Evolutionary conservation across 257 asterid genomes (phyloP).

Genomic region (Henckelia pumila): DNA sequence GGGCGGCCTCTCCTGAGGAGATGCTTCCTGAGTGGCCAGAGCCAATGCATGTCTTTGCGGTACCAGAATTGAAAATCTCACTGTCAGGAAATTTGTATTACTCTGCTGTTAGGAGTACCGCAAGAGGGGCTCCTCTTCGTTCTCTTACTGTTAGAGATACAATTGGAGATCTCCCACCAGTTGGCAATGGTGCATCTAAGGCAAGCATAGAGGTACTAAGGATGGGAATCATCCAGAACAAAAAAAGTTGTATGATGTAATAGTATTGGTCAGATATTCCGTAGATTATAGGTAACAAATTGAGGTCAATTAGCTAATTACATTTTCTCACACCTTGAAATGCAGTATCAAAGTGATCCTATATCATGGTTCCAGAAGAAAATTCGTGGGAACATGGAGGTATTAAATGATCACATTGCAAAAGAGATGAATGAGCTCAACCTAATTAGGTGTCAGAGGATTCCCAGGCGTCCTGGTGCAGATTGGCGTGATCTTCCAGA

Average conservation of each 20-base stretch:
- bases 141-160: conserved; percentile 94
- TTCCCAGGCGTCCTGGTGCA: conserved; percentile 82
- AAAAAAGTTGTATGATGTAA: background rate
- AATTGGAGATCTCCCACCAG: conserved; percentile 92
- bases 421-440: conserved; percentile 93
- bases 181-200: conserved; percentile 74
- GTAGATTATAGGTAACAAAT: conserved; percentile 1
- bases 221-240: background rate
- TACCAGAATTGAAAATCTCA: conserved; percentile 73
- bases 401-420: conserved; percentile 68
- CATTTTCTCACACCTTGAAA: conserved; percentile 11
- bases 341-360: conserved; percentile 77
- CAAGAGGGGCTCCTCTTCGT: conserved; percentile 92
- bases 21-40: conserved; percentile 97
- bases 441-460: conserved; percentile 73
- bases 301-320: conserved; percentile 13
- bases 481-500: conserved; percentile 98
- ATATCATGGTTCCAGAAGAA: conserved; percentile 85
- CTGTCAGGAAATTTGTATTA: conserved; percentile 56
- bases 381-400: conserved; percentile 58
- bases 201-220: conserved; percentile 53
- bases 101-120: conserved; percentile 79
- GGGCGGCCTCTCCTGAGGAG: conserved; percentile 97
- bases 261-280: background rate
- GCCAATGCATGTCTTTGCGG: conserved; percentile 93